Evolutionary conservation across 768 basidiomycete genomes (phyloP), one percentile per base, ranked within the genome.

Genomic region (Epithele typhae): DNA sequence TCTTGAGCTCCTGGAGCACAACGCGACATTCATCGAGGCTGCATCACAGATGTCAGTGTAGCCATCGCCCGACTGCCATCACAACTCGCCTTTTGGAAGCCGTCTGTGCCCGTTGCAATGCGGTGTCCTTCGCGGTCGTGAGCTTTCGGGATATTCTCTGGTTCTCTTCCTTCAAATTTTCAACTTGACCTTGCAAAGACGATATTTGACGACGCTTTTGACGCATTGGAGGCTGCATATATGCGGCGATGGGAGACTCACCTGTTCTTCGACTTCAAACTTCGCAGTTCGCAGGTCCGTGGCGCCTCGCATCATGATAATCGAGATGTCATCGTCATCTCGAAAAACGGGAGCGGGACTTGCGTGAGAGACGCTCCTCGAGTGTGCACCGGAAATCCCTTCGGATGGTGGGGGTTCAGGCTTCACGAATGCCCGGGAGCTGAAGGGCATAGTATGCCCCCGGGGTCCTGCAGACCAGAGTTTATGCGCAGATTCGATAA

Each of bases 261-360:
- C 61, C 49, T 56, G 56, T 30, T 63, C 61, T 25, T 60, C 61
- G 2, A 54, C 38, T 24, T 59, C 58, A 21, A 47, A 51, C 45
- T 59, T 63, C 7, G 56, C 52, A 39, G 54, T 58, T 19, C 59
- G 39, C 5, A 63, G 35, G 34, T 63, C 55, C 1, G 53, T 57
- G 10, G 59, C 59, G 6, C 59, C 59, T 9, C 59, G 56, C 61
- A 63, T 63, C 61, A 63, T 59, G 37, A 61, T 49, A 5, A 56
- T 45, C 1, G 61, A 59, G n/a, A 63, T 50, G 40, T 63, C 61
- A 37, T 63, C 61, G 0, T 60, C n/a, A n/a, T n/a, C 59, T 32
- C 48, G 58, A 5, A 54, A 33, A 5, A 42, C 56, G 10, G 38
- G 38, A 3, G 35, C 32, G 0, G 55, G 57, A 33, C 58, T 59